phyloP scores from a whole-genome alignment of 805 yeast species.

The Wickerhamomyces subpelliculosus region DNA sequence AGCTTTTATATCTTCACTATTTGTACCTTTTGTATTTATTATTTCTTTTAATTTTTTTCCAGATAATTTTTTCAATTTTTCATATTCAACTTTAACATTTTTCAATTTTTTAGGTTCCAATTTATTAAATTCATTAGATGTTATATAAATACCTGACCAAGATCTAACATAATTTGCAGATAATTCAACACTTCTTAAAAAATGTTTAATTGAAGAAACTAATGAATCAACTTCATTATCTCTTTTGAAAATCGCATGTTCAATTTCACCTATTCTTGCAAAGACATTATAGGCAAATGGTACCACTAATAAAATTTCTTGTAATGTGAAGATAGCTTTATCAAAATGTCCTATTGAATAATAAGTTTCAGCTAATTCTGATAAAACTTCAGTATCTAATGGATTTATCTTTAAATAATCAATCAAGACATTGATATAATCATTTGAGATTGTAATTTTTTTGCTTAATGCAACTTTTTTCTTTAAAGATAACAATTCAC shows the following conservation, averaged over 20 bases:
- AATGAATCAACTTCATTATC: conserved; percentile 4
- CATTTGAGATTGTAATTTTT: conserved; percentile 7
- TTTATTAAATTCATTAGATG: conserved; percentile 23
- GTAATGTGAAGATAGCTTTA: conserved; percentile 57
- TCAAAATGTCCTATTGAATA: conserved; percentile 51
- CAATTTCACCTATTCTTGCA: conserved; percentile 57
- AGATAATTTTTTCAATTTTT: conserved; percentile 31
- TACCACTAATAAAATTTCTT: conserved; percentile 60
- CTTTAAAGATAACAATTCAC: conserved; percentile 17
- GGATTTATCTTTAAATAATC: conserved; percentile 60
- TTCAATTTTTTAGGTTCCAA: conserved; percentile 16
- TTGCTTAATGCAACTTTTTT: conserved; percentile 17
- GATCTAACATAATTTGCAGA: conserved; percentile 62
- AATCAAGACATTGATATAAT: conserved; percentile 49
- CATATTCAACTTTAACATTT: conserved; percentile 17
- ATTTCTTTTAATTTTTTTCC: conserved; percentile 29
- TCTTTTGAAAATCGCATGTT: conserved; percentile 11
- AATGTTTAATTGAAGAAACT: conserved; percentile 34
- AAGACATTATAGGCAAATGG: conserved; percentile 67
- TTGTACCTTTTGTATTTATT: conserved; percentile 21
- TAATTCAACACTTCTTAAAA: conserved; percentile 68
- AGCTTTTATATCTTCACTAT: conserved; percentile 29
- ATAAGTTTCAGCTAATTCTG: conserved; percentile 68
- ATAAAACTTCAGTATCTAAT: conserved; percentile 71
- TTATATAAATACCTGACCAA: conserved; percentile 60